Evolutionary conservation across 2,329 filamentous ascomycete genomes (phyloP), one percentile per base, ranked within the genome.

Genomic region (Diaporthe caulivora): DNA sequence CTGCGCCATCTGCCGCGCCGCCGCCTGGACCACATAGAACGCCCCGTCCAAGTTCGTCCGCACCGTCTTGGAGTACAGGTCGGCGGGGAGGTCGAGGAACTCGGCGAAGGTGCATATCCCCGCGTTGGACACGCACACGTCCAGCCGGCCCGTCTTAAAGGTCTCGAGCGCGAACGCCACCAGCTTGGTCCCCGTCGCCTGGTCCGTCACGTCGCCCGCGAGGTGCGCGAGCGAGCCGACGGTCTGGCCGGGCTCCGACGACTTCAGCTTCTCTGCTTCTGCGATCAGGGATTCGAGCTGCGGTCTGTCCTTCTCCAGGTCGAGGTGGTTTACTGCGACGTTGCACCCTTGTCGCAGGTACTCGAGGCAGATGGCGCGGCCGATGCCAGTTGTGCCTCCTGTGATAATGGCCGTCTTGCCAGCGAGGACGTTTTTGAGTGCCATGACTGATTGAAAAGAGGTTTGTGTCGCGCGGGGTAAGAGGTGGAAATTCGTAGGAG

Each of bases 41-140:
- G 95, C 93, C 57, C 95, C 95, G 77, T 92, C 91, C 77, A 98
- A 91, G 83, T 98, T 98, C 65, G 94, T 96, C 49, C 89, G 86
- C 53, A 97, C 86, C 3, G 95, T 97, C 71, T 87, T 86, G 75
- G 89, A 84, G 79, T 95, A 93, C 71, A 97, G 90, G 72, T 92
- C 89, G 1, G 91, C 88, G 13, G 90, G 87, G 55, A 97, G 88
- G 26, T 92, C 91, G 31, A 98, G 84, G 80, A 98, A 97, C 77
- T 97, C 94, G 73, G 93, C 92, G 83, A 98, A 98, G 76, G 93
- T 89, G 86, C 95, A 98, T 74, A 98, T 89, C 9, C 95, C 95
- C 5, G 95, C 95, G 84, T 98, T 98, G 81, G 92, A 94, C 37
- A 98, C 93, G 82, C 96, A 96, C 9, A 97, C 86, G 82, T 95